phyloP scores from a whole-genome alignment of 2,329 filamentous ascomycete genomes.

The Colletotrichum tamarilloi region DNA sequence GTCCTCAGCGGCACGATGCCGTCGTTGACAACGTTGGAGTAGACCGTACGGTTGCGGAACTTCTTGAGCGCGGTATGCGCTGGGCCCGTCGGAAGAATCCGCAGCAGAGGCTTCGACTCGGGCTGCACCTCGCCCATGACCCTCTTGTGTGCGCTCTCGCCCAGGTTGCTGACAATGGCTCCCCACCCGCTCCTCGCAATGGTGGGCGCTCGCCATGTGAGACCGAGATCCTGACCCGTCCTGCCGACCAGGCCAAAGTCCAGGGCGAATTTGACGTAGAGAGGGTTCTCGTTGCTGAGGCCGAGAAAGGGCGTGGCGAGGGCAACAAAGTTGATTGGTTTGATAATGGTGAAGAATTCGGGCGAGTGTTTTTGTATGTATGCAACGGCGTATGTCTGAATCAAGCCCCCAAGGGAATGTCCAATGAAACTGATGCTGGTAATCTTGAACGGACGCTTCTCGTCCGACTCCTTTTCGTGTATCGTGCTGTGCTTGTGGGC shows the following conservation, averaged over 20 bases:
- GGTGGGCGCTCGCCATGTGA: constrained; percentile 93
- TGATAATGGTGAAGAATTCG: constrained; percentile 86
- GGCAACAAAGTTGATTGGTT: constrained; percentile 90
- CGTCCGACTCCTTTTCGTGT: constrained; percentile 51
- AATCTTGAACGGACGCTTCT: constrained; percentile 77
- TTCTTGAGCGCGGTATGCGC: constrained; percentile 88
- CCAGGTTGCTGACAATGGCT: constrained; percentile 84
- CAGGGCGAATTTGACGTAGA: constrained; percentile 96
- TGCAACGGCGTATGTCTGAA: constrained; percentile 94
- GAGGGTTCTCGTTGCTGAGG: constrained; percentile 94
- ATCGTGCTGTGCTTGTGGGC: constrained; percentile 72
- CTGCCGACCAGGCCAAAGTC: constrained; percentile 97
- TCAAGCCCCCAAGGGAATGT: constrained; percentile 88
- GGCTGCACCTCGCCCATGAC: constrained; percentile 73
- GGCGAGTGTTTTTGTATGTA: constrained; percentile 98
- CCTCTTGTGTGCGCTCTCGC: constrained; percentile 72
- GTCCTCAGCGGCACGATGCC: constrained; percentile 95
- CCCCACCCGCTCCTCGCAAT: constrained; percentile 89
- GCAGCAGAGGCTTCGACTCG: constrained; percentile 86
- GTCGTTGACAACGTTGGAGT: constrained; percentile 98
- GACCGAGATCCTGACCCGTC: constrained; percentile 92
- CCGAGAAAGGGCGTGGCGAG: constrained; percentile 90
- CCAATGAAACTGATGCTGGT: constrained; percentile 96
- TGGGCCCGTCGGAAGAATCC: constrained; percentile 90
- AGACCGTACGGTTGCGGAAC: constrained; percentile 91